A percentile compares a stretch with the other conserved stretches of the same genome.
Evolutionary conservation across 2,329 filamentous ascomycete species (phyloP).

Genomic region (Colletotrichum incanum): DNA sequence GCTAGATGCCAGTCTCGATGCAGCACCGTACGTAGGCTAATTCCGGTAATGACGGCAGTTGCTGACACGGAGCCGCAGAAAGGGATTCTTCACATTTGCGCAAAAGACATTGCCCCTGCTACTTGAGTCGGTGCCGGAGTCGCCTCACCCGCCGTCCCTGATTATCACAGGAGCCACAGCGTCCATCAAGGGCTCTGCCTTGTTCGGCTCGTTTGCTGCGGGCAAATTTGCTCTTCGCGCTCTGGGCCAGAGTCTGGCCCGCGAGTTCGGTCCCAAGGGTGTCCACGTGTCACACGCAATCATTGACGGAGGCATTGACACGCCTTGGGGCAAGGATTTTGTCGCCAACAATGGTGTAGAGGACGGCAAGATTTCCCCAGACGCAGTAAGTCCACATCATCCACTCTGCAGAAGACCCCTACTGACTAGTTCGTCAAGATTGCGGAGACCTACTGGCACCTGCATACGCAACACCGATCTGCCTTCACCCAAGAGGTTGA

Average conservation of each 20-base stretch:
- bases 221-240: slow-evolving; percentile 87
- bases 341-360: slow-evolving; percentile 61
- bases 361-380: slow-evolving; percentile 79
- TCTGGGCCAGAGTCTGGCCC: slow-evolving; percentile 81
- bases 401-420: slow-evolving; percentile 25
- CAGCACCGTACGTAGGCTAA: slow-evolving; percentile 63
- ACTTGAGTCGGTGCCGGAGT: slow-evolving; percentile 69
- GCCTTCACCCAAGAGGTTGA: slow-evolving; percentile 89
- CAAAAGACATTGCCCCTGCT: slow-evolving; percentile 80
- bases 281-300: slow-evolving; percentile 88
- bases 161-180: slow-evolving; percentile 93
- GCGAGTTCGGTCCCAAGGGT: slow-evolving; percentile 88
- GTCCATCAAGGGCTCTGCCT: slow-evolving; percentile 79
- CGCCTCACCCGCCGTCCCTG: slow-evolving; percentile 80
- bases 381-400: slow-evolving; percentile 74
- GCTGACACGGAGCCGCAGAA: slow-evolving; percentile 54
- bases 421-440: slow-evolving; percentile 69
- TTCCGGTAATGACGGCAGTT: no score
- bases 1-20: slow-evolving; percentile 61
- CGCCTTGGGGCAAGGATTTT: slow-evolving; percentile 75
- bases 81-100: slow-evolving; percentile 83
- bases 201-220: slow-evolving; percentile 71
- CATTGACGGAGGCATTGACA: slow-evolving; percentile 90
- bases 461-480: slow-evolving; percentile 85
- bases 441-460: slow-evolving; percentile 87